Base-by-base conservation (phyloP, 352 stramenopile species). In the Phytopythium boreale region DNA sequence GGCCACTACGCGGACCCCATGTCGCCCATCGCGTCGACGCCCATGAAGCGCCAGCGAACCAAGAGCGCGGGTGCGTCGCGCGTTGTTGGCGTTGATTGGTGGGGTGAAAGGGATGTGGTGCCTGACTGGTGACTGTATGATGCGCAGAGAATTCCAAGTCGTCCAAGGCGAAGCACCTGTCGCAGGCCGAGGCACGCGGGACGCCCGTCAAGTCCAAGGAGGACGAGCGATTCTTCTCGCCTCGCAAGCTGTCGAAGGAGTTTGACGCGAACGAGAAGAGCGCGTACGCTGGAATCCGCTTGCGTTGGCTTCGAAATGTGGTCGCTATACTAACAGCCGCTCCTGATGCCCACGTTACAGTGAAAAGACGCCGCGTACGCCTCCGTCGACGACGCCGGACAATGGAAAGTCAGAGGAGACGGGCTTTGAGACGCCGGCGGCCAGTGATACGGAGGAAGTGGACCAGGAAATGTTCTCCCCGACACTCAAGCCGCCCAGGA, bases 11-110 rank as follows among this genome's bases (percentile, higher is more conserved):
- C 83, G 1, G 84, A 95, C 66, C 84, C 83, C 29, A 70, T 80
- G 51, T 95, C 87, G 24, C 87, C 87, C 37, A 95, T 95, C 62
- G 84, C 87, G 37, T 95, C 87, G 12, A 93, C 87, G 58, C 87
- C 87, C 24, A 78, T 95, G 70, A 93, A 95, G 77, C 75, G 80
- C 10, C 82, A 83, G 57, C 82, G 76, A 55, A 79, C 76, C 34
- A 79, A 84, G 46, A 63, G 66, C 31, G 63, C 68, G 69, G 68
- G 74, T 87, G 69, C 60, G 53, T 50, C 8, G 27, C 46, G 15
- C 36, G 41, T 27, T 50, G 36, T 39, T 56, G 26, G 29, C 29
- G 29, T 34, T 34, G 29, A n/a, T n/a, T n/a, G n/a, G n/a, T n/a
- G 29, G 29, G 29, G 29, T 8, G 29, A 34, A 34, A 7, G 29